phyloP scores from a whole-genome alignment of 73 alveolate species.

The Effrenium voratum region DNA sequence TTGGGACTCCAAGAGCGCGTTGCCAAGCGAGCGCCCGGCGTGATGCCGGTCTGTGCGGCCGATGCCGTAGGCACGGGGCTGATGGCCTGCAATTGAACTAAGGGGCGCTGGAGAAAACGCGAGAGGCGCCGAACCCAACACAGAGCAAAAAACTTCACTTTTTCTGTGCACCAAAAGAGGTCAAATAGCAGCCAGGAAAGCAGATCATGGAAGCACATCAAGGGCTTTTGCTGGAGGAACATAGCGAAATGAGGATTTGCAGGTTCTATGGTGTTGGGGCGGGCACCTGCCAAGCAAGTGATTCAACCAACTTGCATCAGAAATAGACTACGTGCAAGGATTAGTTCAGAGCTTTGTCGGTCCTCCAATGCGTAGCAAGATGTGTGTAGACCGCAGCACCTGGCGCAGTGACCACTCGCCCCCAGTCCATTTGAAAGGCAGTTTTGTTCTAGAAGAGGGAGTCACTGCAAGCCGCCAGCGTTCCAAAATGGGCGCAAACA shows the following conservation, averaged over 20 bases:
- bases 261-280: too few species aligned
- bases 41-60: constrained; percentile 22
- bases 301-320: not conserved
- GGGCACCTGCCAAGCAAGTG: not conserved
- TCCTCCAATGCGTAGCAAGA: constrained; percentile 77
- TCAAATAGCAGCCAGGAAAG: not conserved
- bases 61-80: constrained; percentile 34
- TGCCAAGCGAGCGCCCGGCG: too few species aligned
- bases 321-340: not conserved
- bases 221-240: not conserved
- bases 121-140: not conserved
- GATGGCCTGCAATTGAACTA: not conserved
- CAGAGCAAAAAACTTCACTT: not conserved
- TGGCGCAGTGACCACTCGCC: constrained; percentile 21
- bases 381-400: constrained; percentile 74
- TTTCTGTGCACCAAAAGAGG: not conserved
- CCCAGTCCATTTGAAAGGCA: too few species aligned
- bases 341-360: not conserved
- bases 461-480: too few species aligned
- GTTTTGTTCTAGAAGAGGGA: too few species aligned
- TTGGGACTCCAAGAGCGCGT: too few species aligned
- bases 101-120: not conserved
- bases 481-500: too few species aligned
- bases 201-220: not conserved
- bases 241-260: too few species aligned